Conservation (phyloP, 495 filamentous ascomycete genomes). For the Thermothielavioides terrestris region DNA sequence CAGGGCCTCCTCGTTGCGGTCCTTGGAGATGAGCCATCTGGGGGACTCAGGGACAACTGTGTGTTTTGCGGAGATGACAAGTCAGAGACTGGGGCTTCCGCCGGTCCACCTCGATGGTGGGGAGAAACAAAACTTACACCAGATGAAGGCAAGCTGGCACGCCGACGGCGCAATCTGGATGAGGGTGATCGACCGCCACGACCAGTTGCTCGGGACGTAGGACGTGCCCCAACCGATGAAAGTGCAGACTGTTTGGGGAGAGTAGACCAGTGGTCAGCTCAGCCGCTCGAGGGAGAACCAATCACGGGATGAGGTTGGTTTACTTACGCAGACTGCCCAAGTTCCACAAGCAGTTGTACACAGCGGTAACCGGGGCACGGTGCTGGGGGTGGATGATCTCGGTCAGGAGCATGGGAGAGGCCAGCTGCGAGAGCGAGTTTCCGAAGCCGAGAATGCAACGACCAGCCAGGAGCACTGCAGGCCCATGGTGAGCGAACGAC, state of each 20-base stretch:
- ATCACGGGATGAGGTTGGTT: conserved; percentile 18
- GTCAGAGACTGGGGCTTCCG: too few relatives aligned
- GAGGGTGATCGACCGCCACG: conserved; percentile 49
- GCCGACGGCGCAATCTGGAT: conserved; percentile 47
- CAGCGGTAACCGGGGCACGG: conserved; percentile 54
- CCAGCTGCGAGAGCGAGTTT: conserved; percentile 50
- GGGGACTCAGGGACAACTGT: conserved; percentile 55
- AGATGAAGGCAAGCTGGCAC: conserved; percentile 44
- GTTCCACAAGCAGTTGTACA: conserved; percentile 61
- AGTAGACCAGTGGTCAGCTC: too few relatives aligned
- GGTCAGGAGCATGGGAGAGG: conserved; percentile 54
- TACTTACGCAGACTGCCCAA: conserved; percentile 43
- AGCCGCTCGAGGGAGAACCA: too few relatives aligned
- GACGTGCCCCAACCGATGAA: conserved; percentile 46
- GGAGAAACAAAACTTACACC: too few relatives aligned
- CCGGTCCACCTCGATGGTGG: too few relatives aligned
- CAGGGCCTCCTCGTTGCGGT: conserved; percentile 55
- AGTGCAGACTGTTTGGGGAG: conserved; percentile 41
- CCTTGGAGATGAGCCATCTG: conserved; percentile 56
- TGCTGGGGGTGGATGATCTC: conserved; percentile 61
- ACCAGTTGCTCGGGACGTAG: conserved; percentile 40
- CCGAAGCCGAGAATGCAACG: conserved; percentile 50
- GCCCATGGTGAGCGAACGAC: background rate
- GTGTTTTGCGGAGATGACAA: too few relatives aligned
- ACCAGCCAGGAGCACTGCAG: conserved; percentile 31